phyloP scores from a whole-genome alignment of 345 rosid species.

The Hibiscus mutabilis region DNA sequence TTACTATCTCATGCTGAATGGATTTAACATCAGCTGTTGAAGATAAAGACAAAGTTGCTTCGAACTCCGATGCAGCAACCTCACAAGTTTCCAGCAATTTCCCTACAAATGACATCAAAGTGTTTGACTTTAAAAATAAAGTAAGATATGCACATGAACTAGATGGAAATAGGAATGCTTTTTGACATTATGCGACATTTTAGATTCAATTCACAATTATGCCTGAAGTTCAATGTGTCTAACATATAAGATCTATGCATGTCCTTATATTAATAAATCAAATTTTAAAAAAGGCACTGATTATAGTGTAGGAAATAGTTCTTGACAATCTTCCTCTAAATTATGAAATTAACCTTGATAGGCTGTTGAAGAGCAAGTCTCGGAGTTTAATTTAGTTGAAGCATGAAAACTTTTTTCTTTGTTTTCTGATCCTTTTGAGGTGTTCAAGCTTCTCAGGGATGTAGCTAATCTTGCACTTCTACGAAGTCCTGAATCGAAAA shows the following conservation, averaged over 20 bases:
- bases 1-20: slow-evolving; percentile 19
- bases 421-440: slow-evolving; percentile 37
- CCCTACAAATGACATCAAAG: slow-evolving; percentile 5
- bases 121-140: neutral
- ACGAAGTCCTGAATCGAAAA: slow-evolving; percentile 65
- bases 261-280: slow-evolving; percentile 10
- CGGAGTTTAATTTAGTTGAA: slow-evolving; percentile 36
- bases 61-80: slow-evolving; percentile 12
- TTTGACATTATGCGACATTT: neutral
- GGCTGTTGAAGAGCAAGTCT: slow-evolving; percentile 49
- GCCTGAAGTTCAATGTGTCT: neutral
- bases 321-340: slow-evolving; percentile 59
- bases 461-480: slow-evolving; percentile 78
- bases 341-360: slow-evolving; percentile 66
- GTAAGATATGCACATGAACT: neutral
- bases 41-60: slow-evolving; percentile 23
- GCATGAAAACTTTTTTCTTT: slow-evolving; percentile 30
- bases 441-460: slow-evolving; percentile 36
- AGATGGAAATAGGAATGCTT: neutral
- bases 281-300: neutral
- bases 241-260: neutral
- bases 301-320: neutral
- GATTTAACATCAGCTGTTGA: slow-evolving; percentile 22
- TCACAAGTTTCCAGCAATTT: slow-evolving; percentile 9
- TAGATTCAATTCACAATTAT: neutral